A percentile compares a stretch with the other conserved stretches of the same genome.
These are phyloP conservation scores for Globisporangium camurandrum DNA, from an alignment of 352 stramenopile genomes.

Conservation along the genomic window DNA sequence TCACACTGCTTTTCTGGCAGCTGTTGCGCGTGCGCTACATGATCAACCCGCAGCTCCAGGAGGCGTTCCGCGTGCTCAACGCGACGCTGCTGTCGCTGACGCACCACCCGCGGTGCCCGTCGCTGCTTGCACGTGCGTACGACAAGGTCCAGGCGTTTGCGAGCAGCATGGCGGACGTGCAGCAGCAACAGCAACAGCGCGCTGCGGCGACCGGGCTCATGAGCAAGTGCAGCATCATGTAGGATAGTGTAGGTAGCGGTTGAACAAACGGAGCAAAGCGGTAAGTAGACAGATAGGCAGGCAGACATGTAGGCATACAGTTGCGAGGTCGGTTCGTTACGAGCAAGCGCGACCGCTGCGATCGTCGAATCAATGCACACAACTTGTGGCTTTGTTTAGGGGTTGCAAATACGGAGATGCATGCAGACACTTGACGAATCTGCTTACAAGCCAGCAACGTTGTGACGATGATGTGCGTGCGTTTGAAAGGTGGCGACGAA, in stretches of 20 bases:
- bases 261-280: background rate
- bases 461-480: too few relatives aligned
- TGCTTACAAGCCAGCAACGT: too few relatives aligned
- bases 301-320: background rate
- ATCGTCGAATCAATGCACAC: too few relatives aligned
- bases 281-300: background rate
- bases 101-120: slow-evolving; percentile 62
- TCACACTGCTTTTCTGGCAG: slow-evolving; percentile 87
- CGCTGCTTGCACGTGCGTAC: slow-evolving; percentile 44
- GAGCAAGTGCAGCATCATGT: slow-evolving; percentile 70
- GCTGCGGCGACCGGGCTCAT: slow-evolving; percentile 24
- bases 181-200: slow-evolving; percentile 28
- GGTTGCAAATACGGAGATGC: too few relatives aligned
- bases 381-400: too few relatives aligned
- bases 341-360: too few relatives aligned
- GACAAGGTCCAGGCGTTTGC: slow-evolving; percentile 63
- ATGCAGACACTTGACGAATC: too few relatives aligned
- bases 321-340: too few relatives aligned
- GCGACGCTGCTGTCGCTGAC: slow-evolving; percentile 43
- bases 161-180: slow-evolving; percentile 57
- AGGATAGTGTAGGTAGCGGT: slow-evolving; percentile 14
- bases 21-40: slow-evolving; percentile 88
- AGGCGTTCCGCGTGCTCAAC: slow-evolving; percentile 74
- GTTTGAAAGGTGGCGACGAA: too few relatives aligned
- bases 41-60: slow-evolving; percentile 81